Percentiles rank a stretch among this genome's conserved stretches.
phyloP scores from a whole-genome alignment of 768 basidiomycete genomes.

The Hericium rajendrae region DNA sequence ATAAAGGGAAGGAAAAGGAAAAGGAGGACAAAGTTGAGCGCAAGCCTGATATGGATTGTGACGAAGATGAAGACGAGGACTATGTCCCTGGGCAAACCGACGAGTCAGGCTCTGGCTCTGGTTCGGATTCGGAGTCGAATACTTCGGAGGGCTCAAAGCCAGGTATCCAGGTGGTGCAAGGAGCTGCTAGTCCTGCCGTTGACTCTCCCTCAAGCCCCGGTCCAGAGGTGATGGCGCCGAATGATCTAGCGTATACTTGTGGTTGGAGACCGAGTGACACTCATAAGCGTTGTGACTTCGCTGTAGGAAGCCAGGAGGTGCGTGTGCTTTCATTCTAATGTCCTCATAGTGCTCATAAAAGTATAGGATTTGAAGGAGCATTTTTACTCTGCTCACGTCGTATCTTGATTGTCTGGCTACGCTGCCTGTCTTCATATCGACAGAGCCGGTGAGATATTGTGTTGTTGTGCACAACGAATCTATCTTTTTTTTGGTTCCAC shows the following conservation, averaged over 20 bases:
- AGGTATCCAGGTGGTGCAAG: not conserved
- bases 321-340: not conserved
- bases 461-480: too few relatives aligned
- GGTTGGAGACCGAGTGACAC: not conserved
- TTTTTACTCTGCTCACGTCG: not conserved
- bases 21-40: not conserved
- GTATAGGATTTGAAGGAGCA: not conserved
- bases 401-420: too few relatives aligned
- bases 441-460: too few relatives aligned
- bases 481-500: too few relatives aligned
- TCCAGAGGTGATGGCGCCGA: not conserved
- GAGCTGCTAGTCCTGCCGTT: not conserved
- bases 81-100: slow-evolving; percentile 3
- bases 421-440: too few relatives aligned
- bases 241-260: not conserved
- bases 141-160: not conserved
- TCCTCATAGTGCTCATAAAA: not conserved
- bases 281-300: not conserved
- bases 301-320: not conserved
- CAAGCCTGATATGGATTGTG: not conserved
- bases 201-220: not conserved
- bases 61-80: slow-evolving; percentile 6
- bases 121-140: not conserved
- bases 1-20: not conserved
- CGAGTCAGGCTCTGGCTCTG: not conserved